Evolutionary conservation across 352 stramenopile genomes (phyloP), one percentile per base, ranked within the genome.

Genomic region (Phytophthora fragariae): DNA sequence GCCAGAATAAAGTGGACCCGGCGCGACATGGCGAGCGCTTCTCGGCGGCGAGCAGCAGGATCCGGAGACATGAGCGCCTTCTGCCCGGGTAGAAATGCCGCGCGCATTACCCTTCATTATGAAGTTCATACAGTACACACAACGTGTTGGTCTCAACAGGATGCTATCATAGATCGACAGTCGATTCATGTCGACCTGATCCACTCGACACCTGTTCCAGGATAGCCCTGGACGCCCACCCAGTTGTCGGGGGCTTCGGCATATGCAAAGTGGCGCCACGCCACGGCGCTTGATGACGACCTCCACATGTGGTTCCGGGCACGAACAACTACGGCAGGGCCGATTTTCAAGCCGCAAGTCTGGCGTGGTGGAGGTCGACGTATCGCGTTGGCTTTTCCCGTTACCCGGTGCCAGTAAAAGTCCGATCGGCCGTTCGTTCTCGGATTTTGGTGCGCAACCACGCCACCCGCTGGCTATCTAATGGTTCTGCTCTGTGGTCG

Each of bases 111-210:
- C 55, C 19, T 62, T 52, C 24, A 27, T 27, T 3, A 27, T 27
- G 24, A 27, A 27, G 24, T 27, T 27, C 62, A 68, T 65, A 62
- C 19, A 21, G 19, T 21, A 21, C 21, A 5, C 57, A 67, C 65
- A 58, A 66, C 57, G 8, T 33, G 24, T 57, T 56, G 62, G 60
- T 74, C 67, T 74, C 67, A 70, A 70, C 60, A 73, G 27, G 59
- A 72, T 72, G 65, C 52, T 44, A 21, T 21, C 19, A 21, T 21
- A 17, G 47, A 27, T 54, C 31, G 47, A 27, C 54, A 27, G 27
- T 14, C 54, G 27, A 17, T 57, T 60, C 54, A 46, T 27, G n/a
- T 63, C 59, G 53, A 50, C 44, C 60, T 73, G 67, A 73, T 73
- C 52, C 67, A 9, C 5, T 50, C 24, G 44, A 39, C 68, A 68